Evolutionary conservation across 2,329 filamentous ascomycete species (phyloP).

Genomic region (Ceratocystis cubensis): DNA sequence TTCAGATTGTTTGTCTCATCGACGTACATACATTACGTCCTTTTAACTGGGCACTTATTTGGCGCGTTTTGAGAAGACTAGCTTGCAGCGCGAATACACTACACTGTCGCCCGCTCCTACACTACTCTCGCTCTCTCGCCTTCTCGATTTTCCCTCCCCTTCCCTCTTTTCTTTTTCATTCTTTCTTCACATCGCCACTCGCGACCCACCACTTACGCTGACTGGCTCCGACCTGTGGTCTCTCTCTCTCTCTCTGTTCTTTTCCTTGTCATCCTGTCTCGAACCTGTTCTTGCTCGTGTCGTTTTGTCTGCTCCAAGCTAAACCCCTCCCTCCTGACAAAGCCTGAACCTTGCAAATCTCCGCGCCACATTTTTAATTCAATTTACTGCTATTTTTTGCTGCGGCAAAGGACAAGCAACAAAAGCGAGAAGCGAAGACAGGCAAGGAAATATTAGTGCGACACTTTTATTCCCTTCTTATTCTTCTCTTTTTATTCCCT

Average conservation of each 20-base stretch:
- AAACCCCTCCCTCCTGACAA: not conserved
- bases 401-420: slow-evolving; percentile 5
- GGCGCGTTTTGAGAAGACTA: not conserved
- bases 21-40: slow-evolving; percentile 1
- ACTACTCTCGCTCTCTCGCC: not conserved
- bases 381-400: slow-evolving; percentile 9
- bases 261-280: slow-evolving; percentile 3
- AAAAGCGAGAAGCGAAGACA: slow-evolving; percentile 4
- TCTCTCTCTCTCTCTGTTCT: not conserved
- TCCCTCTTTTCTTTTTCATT: not conserved
- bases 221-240: not conserved
- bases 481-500: not conserved
- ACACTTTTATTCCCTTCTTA: not conserved
- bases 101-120: not conserved
- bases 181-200: not conserved
- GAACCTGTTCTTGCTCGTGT: not conserved
- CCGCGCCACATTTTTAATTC: slow-evolving; percentile 7
- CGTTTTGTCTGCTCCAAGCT: not conserved
- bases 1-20: slow-evolving; percentile 9
- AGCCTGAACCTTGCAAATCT: slow-evolving; percentile 1
- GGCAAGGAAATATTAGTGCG: slow-evolving; percentile 9
- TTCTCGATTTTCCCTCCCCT: not conserved
- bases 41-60: not conserved
- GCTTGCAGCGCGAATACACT: too few species aligned
- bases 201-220: not conserved